Percentiles rank a stretch among this genome's conserved stretches.
Conservation (phyloP, 257 asterid species). For the Fraxinus excelsior region DNA sequence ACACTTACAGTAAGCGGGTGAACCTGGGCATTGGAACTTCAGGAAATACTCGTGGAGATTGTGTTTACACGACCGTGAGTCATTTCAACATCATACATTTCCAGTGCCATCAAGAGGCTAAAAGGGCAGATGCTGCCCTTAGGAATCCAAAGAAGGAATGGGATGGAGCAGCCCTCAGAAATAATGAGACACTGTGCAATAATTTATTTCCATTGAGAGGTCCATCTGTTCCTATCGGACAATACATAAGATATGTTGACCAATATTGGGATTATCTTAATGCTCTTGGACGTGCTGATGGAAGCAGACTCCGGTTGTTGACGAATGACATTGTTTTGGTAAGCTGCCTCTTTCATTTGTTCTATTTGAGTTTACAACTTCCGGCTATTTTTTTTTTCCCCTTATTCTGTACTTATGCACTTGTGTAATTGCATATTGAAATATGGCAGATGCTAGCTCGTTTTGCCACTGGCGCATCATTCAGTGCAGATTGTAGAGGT, state of each 20-base stretch:
- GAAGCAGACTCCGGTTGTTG: constrained; percentile 85
- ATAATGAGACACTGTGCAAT: constrained; percentile 91
- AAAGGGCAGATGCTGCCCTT: constrained; percentile 94
- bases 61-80: constrained; percentile 97
- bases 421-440: not conserved
- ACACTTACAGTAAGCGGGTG: constrained; percentile 95
- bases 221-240: constrained; percentile 80
- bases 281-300: constrained; percentile 97
- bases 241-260: constrained; percentile 81
- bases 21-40: constrained; percentile 85
- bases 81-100: constrained; percentile 97
- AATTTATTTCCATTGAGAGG: constrained; percentile 89
- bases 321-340: constrained; percentile 96
- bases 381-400: not conserved
- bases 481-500: constrained; percentile 84
- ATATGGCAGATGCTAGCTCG: constrained; percentile 94
- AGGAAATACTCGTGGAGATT: constrained; percentile 90
- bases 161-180: constrained; percentile 99
- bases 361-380: constrained; percentile 7
- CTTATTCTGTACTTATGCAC: not conserved
- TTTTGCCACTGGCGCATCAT: constrained; percentile 94
- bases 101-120: constrained; percentile 99
- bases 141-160: constrained; percentile 93
- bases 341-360: constrained; percentile 24
- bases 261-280: constrained; percentile 98